Conservation (phyloP, 176 grass and related monocot genomes). For the bread wheat (Triticum aestivum) region IWGSC_CS_RefSeq_v2.1 NC_057801.1:795886820-795887319, state of each 20-base stretch:
- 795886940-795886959: neutral
- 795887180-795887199: neutral
- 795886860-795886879: conserved; percentile 15
- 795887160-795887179: conserved; percentile 14
- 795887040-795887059: neutral
- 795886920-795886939: neutral
- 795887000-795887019: neutral
- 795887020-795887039: neutral
- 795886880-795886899: neutral
- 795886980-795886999: neutral
- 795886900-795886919: conserved; percentile 11
- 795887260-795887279: neutral
- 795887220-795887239: neutral
- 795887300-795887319: neutral
- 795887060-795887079: neutral
- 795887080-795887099: conserved; percentile 7
- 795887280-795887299: neutral
- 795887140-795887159: neutral
- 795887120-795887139: conserved; percentile 21
- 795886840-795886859: neutral
- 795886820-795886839: conserved; percentile 5
- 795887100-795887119: neutral
- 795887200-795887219: neutral
- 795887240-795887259: too few relatives aligned
- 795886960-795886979: neutral